Evolutionary conservation across 1,284 basidiomycete species (phyloP).

Genomic region (Jaminaea rosea): DNA sequence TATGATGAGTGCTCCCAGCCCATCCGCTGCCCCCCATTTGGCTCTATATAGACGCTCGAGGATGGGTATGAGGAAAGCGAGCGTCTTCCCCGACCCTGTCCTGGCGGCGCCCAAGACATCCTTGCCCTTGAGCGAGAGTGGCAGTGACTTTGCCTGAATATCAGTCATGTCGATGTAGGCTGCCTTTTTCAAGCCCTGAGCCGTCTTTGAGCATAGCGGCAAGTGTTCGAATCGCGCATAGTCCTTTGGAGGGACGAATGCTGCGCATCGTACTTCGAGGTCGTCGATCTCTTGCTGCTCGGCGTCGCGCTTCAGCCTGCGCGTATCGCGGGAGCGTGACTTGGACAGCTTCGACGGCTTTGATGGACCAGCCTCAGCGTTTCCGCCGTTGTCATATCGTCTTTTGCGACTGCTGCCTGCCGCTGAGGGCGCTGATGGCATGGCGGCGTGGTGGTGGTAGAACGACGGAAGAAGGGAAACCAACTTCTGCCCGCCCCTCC

Average conservation of each 20-base stretch:
- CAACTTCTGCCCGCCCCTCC: no score
- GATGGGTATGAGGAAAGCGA: conserved; percentile 69
- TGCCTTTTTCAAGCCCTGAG: conserved; percentile 34
- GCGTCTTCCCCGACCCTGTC: conserved; percentile 74
- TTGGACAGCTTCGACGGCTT: not conserved
- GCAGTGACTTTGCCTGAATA: conserved; percentile 38
- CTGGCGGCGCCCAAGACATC: conserved; percentile 64
- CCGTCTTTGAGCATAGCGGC: conserved; percentile 34
- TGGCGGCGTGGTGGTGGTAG: no score
- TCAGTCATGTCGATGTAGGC: conserved; percentile 41
- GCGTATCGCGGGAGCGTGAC: conserved; percentile 26
- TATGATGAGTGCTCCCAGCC: conserved; percentile 83
- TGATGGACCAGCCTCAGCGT: no score
- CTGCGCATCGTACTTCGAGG: conserved; percentile 17
- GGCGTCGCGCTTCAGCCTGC: conserved; percentile 27
- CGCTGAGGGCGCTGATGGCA: no score
- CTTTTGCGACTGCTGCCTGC: no score
- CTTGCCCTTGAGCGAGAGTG: conserved; percentile 29
- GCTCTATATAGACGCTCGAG: conserved; percentile 65
- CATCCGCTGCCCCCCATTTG: conserved; percentile 72
- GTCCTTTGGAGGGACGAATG: conserved; percentile 12
- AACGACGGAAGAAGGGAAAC: no score
- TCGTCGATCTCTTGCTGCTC: conserved; percentile 33
- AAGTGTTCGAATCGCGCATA: conserved; percentile 27
- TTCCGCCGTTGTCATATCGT: no score